These are phyloP conservation scores for Puccinia polysora DNA, from an alignment of 1,284 basidiomycete species.

Conservation along the genomic window DNA sequence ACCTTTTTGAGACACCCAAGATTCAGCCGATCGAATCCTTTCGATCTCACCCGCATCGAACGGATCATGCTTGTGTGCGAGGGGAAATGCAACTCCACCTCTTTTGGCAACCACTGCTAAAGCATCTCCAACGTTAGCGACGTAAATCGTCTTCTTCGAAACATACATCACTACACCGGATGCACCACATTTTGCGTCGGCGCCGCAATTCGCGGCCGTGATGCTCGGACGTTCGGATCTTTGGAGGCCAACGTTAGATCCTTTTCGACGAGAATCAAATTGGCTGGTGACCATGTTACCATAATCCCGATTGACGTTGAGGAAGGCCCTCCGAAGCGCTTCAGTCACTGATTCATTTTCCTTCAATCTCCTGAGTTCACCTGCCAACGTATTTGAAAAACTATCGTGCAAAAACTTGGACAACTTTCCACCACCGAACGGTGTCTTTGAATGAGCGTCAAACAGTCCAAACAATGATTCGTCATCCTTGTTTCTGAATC, in stretches of 20 bases:
- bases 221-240: slow-evolving; percentile 52
- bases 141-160: slow-evolving; percentile 71
- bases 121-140: slow-evolving; percentile 85
- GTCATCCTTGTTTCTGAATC: slow-evolving; percentile 70
- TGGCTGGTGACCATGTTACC: slow-evolving; percentile 61
- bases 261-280: slow-evolving; percentile 61
- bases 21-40: slow-evolving; percentile 84
- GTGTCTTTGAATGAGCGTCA: slow-evolving; percentile 62
- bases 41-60: slow-evolving; percentile 78
- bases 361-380: slow-evolving; percentile 60
- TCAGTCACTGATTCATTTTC: slow-evolving; percentile 64
- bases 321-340: slow-evolving; percentile 77
- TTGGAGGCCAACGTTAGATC: slow-evolving; percentile 63
- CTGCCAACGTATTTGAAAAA: slow-evolving; percentile 64
- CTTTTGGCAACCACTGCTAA: slow-evolving; percentile 78
- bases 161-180: slow-evolving; percentile 85
- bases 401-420: slow-evolving; percentile 74
- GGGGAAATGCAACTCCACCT: slow-evolving; percentile 69
- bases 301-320: slow-evolving; percentile 70
- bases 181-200: slow-evolving; percentile 63
- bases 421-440: slow-evolving; percentile 54
- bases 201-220: slow-evolving; percentile 43
- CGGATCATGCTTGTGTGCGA: slow-evolving; percentile 83
- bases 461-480: slow-evolving; percentile 98
- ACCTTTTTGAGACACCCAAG: slow-evolving; percentile 92